These are phyloP conservation scores for Gossypium davidsonii DNA, from an alignment of 441 rosid genomes.

Conservation along the genomic window DNA sequence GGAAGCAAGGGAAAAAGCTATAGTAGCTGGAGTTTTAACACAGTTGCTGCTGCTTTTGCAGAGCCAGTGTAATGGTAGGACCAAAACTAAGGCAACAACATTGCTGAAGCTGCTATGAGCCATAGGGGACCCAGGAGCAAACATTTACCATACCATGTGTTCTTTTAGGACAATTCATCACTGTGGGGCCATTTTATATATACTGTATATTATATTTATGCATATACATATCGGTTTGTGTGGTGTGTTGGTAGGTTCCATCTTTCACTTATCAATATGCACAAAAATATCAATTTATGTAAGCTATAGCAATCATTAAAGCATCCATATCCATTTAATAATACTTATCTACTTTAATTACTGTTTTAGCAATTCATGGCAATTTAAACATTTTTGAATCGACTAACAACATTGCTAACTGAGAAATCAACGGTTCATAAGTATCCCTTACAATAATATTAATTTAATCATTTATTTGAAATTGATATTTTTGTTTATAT, in stretches of 20 bases:
- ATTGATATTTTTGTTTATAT: too few species aligned
- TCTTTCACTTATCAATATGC: background rate
- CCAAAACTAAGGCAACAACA: constrained; percentile 47
- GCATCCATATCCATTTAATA: background rate
- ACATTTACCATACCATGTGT: background rate
- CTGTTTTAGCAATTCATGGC: background rate
- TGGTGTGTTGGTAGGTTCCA: background rate
- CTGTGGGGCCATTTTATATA: background rate
- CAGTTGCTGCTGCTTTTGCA: constrained; percentile 54
- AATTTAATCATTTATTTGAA: too few species aligned
- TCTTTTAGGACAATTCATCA: background rate
- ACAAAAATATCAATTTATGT: background rate
- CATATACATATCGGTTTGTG: background rate
- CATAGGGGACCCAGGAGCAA: constrained; percentile 20
- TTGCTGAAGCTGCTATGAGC: constrained; percentile 52
- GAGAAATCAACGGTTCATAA: too few species aligned
- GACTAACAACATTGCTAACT: too few species aligned
- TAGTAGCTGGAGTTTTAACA: constrained; percentile 37
- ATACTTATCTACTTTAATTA: background rate
- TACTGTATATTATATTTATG: background rate
- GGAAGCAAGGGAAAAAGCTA: constrained; percentile 45
- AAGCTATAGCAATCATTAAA: background rate
- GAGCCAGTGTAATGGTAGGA: constrained; percentile 49
- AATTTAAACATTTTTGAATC: background rate
- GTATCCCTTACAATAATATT: too few species aligned